Percentiles rank a stretch among this genome's conserved stretches.
Conservation (phyloP, 768 basidiomycete genomes). For the Sarcodon sp. region DNA sequence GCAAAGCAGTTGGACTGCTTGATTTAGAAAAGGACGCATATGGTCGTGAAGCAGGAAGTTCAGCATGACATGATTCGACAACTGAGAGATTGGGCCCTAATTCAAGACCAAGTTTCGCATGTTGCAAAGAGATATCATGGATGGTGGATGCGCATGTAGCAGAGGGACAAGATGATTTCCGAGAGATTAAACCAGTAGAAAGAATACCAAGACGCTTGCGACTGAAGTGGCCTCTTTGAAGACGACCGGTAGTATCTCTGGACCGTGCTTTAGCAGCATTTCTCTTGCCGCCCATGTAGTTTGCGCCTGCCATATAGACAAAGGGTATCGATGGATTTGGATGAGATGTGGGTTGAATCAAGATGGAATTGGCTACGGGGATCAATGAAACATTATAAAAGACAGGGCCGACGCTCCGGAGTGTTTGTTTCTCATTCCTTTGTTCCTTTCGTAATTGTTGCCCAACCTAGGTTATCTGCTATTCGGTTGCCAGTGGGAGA, state of each 20-base stretch:
- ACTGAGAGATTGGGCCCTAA: background rate
- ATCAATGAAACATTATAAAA: no score
- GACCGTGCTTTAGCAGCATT: slow-evolving; percentile 44
- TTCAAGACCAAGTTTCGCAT: slow-evolving; percentile 6
- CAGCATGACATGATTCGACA: background rate
- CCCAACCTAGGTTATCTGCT: no score
- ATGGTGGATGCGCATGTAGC: background rate
- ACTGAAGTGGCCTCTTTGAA: slow-evolving; percentile 50
- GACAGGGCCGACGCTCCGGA: no score
- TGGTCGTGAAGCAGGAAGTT: background rate
- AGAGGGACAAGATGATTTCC: background rate
- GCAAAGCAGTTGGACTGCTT: background rate
- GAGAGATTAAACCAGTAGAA: slow-evolving; percentile 13
- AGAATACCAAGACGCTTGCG: slow-evolving; percentile 44
- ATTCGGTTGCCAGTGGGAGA: no score
- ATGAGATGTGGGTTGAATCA: no score
- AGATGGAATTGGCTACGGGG: no score
- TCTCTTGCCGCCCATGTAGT: slow-evolving; percentile 69
- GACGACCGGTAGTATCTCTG: slow-evolving; percentile 39
- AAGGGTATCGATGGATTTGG: no score
- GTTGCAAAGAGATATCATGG: slow-evolving; percentile 13
- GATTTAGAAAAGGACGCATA: background rate
- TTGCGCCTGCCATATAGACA: slow-evolving; percentile 44
- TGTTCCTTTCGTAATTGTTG: no score
- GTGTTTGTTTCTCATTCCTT: no score